Base-by-base conservation (phyloP, 164 flowering plant genomes). In the Vitis cinerea region DNA sequence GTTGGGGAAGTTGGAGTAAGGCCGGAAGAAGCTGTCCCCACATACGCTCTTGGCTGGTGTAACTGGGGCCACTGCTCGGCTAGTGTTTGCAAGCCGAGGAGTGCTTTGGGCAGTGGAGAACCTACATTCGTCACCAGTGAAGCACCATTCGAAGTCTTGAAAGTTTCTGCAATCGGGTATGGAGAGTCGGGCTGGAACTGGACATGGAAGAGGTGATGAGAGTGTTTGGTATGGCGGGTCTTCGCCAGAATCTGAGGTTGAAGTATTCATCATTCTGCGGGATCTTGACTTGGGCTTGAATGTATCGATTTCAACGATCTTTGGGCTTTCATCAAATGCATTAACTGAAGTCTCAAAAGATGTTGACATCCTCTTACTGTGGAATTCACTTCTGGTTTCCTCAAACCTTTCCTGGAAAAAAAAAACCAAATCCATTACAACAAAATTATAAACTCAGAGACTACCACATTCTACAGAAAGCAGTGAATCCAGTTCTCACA, bases 301-400 rank as follows among this genome's bases (percentile, higher is more conserved):
- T 0, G 90, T 88, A 68, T 93, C 98, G 15, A 91, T 90, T 59
- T 94, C 98, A 0, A 90, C 98, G 10, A 89, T 94, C 62, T 91
- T 94, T 1, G 98, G 93, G 70, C 85, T 86, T 8, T 88, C 93
- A 13, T 90, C 94, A 7, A 76, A 84, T 0, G 66, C 70, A 67
- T 83, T 81, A 3, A 69, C 13, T 1, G 77, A 27, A 2, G 80
- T 67, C 48, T 85, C 84, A 50, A 70, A 63, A 2, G 85, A 78
- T 16, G 75, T 47, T 16, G 86, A 73, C 0, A 80, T 50, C 77
- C 91, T 85, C 71, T 79, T 85, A 72, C 89, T 85, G 70, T 85
- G 86, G 44, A 77, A 74, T 67, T 85, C 87, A 48, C 79, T 75
- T 67, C 83, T 77, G 17, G 80, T 29, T 51, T 83, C 87, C 54